Percentiles rank a stretch among this genome's conserved stretches.
Evolutionary conservation across 352 stramenopile species (phyloP).

Genomic region (Pythium pyrilobum): DNA sequence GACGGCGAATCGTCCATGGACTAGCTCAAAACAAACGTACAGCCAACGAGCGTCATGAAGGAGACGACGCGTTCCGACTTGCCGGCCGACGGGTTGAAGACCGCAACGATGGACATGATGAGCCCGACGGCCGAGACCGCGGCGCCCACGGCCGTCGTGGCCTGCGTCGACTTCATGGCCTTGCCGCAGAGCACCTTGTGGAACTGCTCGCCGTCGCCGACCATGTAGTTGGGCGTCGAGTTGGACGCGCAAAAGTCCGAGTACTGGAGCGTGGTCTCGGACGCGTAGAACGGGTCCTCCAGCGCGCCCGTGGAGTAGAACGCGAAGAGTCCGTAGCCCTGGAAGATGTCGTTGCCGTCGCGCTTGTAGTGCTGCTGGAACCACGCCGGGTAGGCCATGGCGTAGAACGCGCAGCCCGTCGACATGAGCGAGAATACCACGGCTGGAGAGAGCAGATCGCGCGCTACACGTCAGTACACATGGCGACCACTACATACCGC

Average conservation of each 20-base stretch:
- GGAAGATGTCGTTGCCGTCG: conserved; percentile 65
- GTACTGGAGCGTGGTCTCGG: conserved; percentile 73
- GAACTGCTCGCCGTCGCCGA: conserved; percentile 71
- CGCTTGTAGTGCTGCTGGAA: conserved; percentile 83
- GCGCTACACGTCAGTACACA: conserved; percentile 6
- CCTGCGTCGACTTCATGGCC: conserved; percentile 63
- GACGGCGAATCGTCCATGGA: too few relatives aligned
- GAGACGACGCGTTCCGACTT: conserved; percentile 73
- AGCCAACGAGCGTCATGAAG: conserved; percentile 75
- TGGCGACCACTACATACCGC: not conserved
- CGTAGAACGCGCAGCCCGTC: conserved; percentile 71
- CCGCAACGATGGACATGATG: conserved; percentile 57
- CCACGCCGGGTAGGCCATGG: conserved; percentile 76
- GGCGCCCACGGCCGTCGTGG: conserved; percentile 53
- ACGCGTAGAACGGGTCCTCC: conserved; percentile 76
- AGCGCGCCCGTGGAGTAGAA: conserved; percentile 78
- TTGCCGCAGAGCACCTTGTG: conserved; percentile 66
- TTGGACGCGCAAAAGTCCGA: conserved; percentile 52
- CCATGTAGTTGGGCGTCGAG: conserved; percentile 75
- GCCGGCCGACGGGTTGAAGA: conserved; percentile 71
- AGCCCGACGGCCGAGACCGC: conserved; percentile 56
- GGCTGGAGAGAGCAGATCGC: conserved; percentile 27
- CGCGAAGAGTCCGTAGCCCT: conserved; percentile 75
- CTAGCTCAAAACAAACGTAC: too few relatives aligned
- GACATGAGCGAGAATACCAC: conserved; percentile 75